phyloP scores from a whole-genome alignment of 140 eudicot genomes.

The Bidens hawaiensis region DNA sequence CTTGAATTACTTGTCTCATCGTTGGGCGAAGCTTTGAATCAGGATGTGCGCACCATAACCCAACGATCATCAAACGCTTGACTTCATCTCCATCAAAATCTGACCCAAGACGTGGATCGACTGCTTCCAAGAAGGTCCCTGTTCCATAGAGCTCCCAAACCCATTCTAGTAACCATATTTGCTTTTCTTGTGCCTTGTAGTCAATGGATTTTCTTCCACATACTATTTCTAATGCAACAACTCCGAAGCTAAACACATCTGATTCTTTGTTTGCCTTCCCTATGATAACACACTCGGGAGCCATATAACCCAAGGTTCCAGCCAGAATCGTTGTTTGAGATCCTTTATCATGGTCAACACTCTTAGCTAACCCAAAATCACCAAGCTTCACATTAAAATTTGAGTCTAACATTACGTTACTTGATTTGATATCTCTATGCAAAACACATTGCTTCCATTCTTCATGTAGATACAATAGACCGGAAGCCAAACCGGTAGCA shows the following conservation, averaged over 20 bases:
- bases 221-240: background rate
- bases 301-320: conserved; percentile 11
- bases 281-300: conserved; percentile 4
- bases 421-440: conserved; percentile 11
- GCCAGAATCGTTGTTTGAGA: background rate
- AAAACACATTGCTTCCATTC: conserved; percentile 4
- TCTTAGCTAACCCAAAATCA: conserved; percentile 11
- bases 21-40: conserved; percentile 9
- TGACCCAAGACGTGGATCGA: background rate
- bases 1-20: conserved; percentile 11
- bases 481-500: conserved; percentile 6
- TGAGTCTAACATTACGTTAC: conserved; percentile 7
- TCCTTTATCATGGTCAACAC: conserved; percentile 8
- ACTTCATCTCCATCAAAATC: background rate
- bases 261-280: conserved; percentile 6
- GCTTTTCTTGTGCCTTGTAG: background rate
- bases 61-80: conserved; percentile 3
- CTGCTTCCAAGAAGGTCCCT: background rate
- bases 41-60: conserved; percentile 6
- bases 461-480: conserved; percentile 7
- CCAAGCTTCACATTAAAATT: conserved; percentile 1
- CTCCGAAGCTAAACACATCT: conserved; percentile 9
- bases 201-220: conserved; percentile 5
- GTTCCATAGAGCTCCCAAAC: conserved; percentile 3
- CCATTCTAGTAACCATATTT: conserved; percentile 3